Evolutionary conservation across 345 rosid species (phyloP).

Genomic region (Erucastrum elatum): DNA sequence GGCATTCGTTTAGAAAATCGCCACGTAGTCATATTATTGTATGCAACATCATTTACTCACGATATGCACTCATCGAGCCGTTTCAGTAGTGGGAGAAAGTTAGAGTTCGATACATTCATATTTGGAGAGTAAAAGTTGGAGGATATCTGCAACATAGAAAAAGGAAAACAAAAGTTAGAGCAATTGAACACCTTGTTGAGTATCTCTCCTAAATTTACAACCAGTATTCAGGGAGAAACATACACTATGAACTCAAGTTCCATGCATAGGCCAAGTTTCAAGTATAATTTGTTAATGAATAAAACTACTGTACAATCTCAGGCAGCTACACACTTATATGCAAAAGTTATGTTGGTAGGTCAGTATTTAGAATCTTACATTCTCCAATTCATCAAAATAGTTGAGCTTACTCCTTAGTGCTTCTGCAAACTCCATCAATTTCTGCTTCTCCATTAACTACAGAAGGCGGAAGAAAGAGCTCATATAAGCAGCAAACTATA

Average conservation of each 20-base stretch:
- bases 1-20: conserved; percentile 10
- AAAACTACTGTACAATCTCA: conserved; percentile 6
- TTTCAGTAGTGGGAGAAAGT: conserved; percentile 85
- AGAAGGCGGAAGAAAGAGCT: conserved; percentile 24
- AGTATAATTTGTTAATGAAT: not conserved
- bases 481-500: conserved; percentile 6
- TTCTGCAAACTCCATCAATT: conserved; percentile 85
- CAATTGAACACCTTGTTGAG: conserved; percentile 15
- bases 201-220: conserved; percentile 4
- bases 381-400: conserved; percentile 99
- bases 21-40: not conserved
- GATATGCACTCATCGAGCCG: conserved; percentile 90
- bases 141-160: conserved; percentile 56
- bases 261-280: not conserved
- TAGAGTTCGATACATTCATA: conserved; percentile 75
- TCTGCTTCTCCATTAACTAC: conserved; percentile 86
- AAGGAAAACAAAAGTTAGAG: not conserved
- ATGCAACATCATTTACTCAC: conserved; percentile 53
- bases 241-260: conserved; percentile 6
- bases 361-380: conserved; percentile 80
- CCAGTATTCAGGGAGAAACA: conserved; percentile 10
- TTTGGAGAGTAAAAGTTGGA: conserved; percentile 81
- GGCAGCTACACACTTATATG: conserved; percentile 3
- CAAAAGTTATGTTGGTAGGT: conserved; percentile 31
- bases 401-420: conserved; percentile 92